phyloP scores from a whole-genome alignment of 2,329 filamentous ascomycete genomes.

The Pseudogymnoascus destructans region DNA sequence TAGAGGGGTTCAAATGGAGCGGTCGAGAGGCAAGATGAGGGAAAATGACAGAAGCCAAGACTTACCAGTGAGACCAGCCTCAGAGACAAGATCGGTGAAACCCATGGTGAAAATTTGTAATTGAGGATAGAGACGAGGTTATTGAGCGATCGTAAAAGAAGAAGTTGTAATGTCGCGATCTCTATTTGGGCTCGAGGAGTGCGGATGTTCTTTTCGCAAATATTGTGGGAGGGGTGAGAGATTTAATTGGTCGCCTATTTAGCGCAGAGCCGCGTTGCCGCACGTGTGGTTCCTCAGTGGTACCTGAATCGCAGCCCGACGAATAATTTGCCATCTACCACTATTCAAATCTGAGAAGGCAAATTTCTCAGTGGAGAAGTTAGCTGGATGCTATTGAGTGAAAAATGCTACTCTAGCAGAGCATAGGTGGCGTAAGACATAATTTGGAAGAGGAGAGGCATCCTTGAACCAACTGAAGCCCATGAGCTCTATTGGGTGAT shows the following conservation, averaged over 20 bases:
- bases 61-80: slow-evolving; percentile 46
- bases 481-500: slow-evolving; percentile 2
- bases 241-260: slow-evolving; percentile 10
- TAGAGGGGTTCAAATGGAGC: slow-evolving; percentile 11
- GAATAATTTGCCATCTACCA: slow-evolving; percentile 4
- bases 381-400: not conserved
- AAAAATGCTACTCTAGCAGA: not conserved
- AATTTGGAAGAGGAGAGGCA: not conserved
- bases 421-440: not conserved
- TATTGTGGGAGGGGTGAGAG: slow-evolving; percentile 8
- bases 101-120: slow-evolving; percentile 37
- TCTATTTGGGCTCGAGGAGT: slow-evolving; percentile 5
- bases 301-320: slow-evolving; percentile 7
- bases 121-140: slow-evolving; percentile 2
- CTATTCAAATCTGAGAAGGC: not conserved
- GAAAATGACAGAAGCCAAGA: slow-evolving; percentile 20
- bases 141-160: slow-evolving; percentile 6
- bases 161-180: slow-evolving; percentile 6
- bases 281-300: slow-evolving; percentile 5
- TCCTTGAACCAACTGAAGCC: not conserved
- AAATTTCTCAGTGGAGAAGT: not conserved
- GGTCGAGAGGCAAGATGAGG: slow-evolving; percentile 7
- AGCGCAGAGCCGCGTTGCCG: not conserved
- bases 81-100: slow-evolving; percentile 54
- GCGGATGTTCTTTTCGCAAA: slow-evolving; percentile 4